Evolutionary conservation across 2,329 filamentous ascomycete genomes (phyloP).

Genomic region (Colletotrichum zoysiae): DNA sequence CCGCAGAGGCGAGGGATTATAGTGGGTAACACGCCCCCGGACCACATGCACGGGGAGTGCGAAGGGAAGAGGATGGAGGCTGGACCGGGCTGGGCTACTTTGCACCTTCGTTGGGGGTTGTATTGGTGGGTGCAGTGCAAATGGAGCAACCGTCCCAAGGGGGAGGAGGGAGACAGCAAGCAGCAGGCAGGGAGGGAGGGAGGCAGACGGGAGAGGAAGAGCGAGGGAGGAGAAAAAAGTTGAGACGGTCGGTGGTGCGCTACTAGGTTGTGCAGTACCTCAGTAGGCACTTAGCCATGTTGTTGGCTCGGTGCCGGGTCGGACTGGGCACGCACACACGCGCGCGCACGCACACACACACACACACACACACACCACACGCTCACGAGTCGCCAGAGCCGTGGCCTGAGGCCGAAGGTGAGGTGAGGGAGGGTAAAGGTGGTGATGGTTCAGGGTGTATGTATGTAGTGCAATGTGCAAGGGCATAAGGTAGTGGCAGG

Average conservation of each 20-base stretch:
- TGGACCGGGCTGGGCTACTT: slow-evolving; percentile 39
- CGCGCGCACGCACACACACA: background rate
- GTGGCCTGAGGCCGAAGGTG: slow-evolving; percentile 24
- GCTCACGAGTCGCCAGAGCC: slow-evolving; percentile 14
- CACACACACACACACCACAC: background rate
- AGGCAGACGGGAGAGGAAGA: background rate
- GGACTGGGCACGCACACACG: slow-evolving; percentile 15
- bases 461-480: slow-evolving; percentile 1
- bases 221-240: background rate
- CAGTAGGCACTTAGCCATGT: background rate
- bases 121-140: slow-evolving; percentile 31
- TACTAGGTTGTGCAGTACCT: background rate
- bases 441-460: slow-evolving; percentile 3
- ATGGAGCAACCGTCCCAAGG: slow-evolving; percentile 27
- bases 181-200: background rate
- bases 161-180: background rate
- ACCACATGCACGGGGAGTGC: slow-evolving; percentile 39
- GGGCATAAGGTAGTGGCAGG: slow-evolving; percentile 2
- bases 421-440: background rate
- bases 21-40: slow-evolving; percentile 38
- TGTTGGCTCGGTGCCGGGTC: slow-evolving; percentile 38
- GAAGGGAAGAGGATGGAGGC: slow-evolving; percentile 35
- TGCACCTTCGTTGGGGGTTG: slow-evolving; percentile 22
- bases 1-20: slow-evolving; percentile 31
- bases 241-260: slow-evolving; percentile 8